phyloP scores from a whole-genome alignment of 225 moss, liverwort and hornwort species.

The Asterella californica region DNA sequence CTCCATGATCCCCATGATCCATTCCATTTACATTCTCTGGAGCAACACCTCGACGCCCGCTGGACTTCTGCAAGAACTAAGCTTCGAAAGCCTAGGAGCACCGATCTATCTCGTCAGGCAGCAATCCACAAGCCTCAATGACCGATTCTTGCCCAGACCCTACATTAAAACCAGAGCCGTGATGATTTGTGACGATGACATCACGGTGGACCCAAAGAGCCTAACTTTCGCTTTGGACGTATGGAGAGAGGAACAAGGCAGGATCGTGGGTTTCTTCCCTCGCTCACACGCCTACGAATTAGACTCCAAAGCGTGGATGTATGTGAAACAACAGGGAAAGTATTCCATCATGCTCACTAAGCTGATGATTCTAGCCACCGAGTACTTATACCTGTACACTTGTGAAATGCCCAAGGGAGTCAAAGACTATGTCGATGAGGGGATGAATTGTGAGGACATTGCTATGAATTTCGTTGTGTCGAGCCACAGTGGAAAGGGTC shows the following conservation, averaged over 20 bases:
- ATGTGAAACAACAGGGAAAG: slow-evolving; percentile 50
- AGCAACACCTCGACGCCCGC: slow-evolving; percentile 76
- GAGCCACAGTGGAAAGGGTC: slow-evolving; percentile 65
- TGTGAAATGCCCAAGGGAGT: slow-evolving; percentile 82
- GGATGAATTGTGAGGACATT: slow-evolving; percentile 97
- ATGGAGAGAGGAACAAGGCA: slow-evolving; percentile 64
- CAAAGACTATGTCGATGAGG: slow-evolving; percentile 70
- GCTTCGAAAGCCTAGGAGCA: slow-evolving; percentile 53
- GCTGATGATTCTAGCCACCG: slow-evolving; percentile 82
- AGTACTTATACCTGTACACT: slow-evolving; percentile 72
- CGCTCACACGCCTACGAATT: slow-evolving; percentile 60
- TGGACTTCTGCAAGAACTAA: slow-evolving; percentile 34
- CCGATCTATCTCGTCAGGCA: slow-evolving; percentile 75
- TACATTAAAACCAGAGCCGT: slow-evolving; percentile 75
- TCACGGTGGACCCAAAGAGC: slow-evolving; percentile 58
- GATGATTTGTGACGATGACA: slow-evolving; percentile 92
- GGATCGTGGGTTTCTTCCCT: slow-evolving; percentile 89
- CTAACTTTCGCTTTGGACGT: slow-evolving; percentile 68
- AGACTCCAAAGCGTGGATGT: slow-evolving; percentile 70
- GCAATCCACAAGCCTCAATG: slow-evolving; percentile 67
- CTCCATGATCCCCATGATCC: slow-evolving; percentile 57
- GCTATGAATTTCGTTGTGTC: slow-evolving; percentile 98
- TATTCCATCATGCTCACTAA: slow-evolving; percentile 96
- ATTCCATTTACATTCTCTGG: slow-evolving; percentile 84
- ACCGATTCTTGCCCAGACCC: slow-evolving; percentile 73